Evolutionary conservation across 371 early-diverging fungal genomes (phyloP), one percentile per base, ranked within the genome.

Genomic region (Mortierella sp.): DNA sequence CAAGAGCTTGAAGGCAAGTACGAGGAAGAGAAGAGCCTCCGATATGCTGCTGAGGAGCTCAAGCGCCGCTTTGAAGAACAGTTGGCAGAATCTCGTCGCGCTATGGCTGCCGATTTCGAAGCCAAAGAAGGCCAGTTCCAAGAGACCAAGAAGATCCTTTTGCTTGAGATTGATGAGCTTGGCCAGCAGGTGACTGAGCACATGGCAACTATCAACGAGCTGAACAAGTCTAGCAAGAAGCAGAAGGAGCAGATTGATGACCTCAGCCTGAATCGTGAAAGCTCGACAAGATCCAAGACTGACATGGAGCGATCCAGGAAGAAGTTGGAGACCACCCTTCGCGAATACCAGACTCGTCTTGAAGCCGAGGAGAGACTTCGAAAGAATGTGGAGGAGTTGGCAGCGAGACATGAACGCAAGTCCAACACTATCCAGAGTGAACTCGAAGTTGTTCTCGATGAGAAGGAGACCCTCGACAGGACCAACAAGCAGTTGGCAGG

Each of bases 391-490:
- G 91, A 92, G 76, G 92, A 93, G 37, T 70, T 91, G 39, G 86
- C 92, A 1, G 80, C 82, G 50, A 83, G 93, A 3, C 91, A 93
- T 54, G 94, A 95, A 66, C 83, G 88, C 81, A 92, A 91, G 71
- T 86, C 92, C 28, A 90, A 88, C 61, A 49, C 82, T 1, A 79
- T 92, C 43, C 89, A 91, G 81, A 83, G 81, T 41, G 85, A 90
- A 59, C 73, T 90, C 44, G 92, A 94, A 66, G 49, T 82, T 4
- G 78, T 91, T 39, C 90, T 92, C 65, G 57, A 79, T 57, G 86
- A 87, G 71, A 70, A 87, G 44, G 91, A 94, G 17, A 76, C 80
- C 24, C 57, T 79, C 17, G 91, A 90, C 28, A 81, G 90, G 40
- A 63, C 80, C 43, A 81, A 81, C 57, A 88, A 88, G 71, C 90